Evolutionary conservation across 495 filamentous ascomycete genomes (phyloP).

Genomic region (Saxophila tyrrhenica): DNA sequence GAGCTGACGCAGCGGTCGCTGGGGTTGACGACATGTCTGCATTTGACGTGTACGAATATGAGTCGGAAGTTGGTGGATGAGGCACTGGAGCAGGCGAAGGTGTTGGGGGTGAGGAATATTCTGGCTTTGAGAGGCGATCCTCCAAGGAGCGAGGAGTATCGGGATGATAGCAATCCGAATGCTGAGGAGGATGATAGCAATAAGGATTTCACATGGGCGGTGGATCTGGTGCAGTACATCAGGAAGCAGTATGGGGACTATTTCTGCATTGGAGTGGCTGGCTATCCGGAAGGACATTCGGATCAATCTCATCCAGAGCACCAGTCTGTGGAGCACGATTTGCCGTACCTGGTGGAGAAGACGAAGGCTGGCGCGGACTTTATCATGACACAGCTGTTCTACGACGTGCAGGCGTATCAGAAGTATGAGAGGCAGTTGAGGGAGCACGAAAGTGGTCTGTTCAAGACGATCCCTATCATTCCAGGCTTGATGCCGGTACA

Average conservation of each 20-base stretch:
- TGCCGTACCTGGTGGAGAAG: slow-evolving; percentile 89
- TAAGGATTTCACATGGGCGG: slow-evolving; percentile 77
- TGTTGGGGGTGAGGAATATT: slow-evolving; percentile 87
- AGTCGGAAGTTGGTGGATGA: slow-evolving; percentile 73
- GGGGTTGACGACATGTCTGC: slow-evolving; percentile 85
- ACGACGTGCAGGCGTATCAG: slow-evolving; percentile 71
- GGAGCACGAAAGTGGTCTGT: slow-evolving; percentile 70
- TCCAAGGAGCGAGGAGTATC: slow-evolving; percentile 78
- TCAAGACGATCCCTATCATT: slow-evolving; percentile 82
- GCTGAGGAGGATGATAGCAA: slow-evolving; percentile 50
- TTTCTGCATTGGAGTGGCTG: slow-evolving; percentile 92
- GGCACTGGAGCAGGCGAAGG: slow-evolving; percentile 83
- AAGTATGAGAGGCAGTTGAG: slow-evolving; percentile 68
- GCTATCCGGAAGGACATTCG: slow-evolving; percentile 93
- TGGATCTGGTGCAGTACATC: slow-evolving; percentile 87
- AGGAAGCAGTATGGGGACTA: slow-evolving; percentile 75
- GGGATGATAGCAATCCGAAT: slow-evolving; percentile 30
- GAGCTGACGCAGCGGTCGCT: slow-evolving; percentile 90
- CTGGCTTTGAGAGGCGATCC: slow-evolving; percentile 90
- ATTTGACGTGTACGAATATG: slow-evolving; percentile 98
- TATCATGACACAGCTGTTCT: slow-evolving; percentile 98
- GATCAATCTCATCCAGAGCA: slow-evolving; percentile 70
- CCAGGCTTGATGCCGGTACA: slow-evolving; percentile 97
- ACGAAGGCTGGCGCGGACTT: slow-evolving; percentile 87
- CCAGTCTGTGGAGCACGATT: slow-evolving; percentile 67